These are phyloP conservation scores for Aphanomyces invadans DNA, from an alignment of 352 stramenopile species.

Conservation along the genomic window DNA sequence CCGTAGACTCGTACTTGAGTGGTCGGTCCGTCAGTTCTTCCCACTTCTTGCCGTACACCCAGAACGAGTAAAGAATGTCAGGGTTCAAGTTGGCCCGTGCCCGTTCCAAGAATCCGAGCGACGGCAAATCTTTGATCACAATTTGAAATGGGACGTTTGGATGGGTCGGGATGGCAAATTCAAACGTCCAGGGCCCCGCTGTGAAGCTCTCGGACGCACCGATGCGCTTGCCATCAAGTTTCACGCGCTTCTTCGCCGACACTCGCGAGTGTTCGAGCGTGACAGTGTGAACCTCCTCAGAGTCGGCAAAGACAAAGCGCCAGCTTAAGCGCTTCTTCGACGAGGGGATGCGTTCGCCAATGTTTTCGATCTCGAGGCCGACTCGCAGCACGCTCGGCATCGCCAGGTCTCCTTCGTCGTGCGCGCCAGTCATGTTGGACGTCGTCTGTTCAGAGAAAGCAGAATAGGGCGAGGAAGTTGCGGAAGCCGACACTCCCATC, in stretches of 20 bases:
- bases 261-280: slow-evolving; percentile 80
- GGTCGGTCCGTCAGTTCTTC: slow-evolving; percentile 54
- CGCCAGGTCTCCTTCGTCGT: neutral
- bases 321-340: slow-evolving; percentile 83
- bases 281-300: slow-evolving; percentile 72
- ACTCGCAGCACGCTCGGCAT: slow-evolving; percentile 8
- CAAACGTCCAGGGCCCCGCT: slow-evolving; percentile 62
- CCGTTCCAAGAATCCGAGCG: slow-evolving; percentile 60
- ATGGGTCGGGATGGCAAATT: slow-evolving; percentile 35
- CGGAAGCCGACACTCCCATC: neutral
- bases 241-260: slow-evolving; percentile 73
- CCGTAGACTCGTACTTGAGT: slow-evolving; percentile 29
- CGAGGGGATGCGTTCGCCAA: slow-evolving; percentile 63
- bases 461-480: neutral
- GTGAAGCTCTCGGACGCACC: slow-evolving; percentile 64
- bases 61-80: slow-evolving; percentile 62
- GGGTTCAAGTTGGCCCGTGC: slow-evolving; percentile 29
- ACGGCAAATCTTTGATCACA: slow-evolving; percentile 63
- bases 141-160: slow-evolving; percentile 49
- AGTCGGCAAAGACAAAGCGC: slow-evolving; percentile 69
- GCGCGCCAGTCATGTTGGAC: neutral
- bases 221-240: slow-evolving; percentile 65
- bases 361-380: slow-evolving; percentile 66
- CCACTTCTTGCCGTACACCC: slow-evolving; percentile 54
- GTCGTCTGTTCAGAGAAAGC: slow-evolving; percentile 1